Base-by-base conservation (phyloP, 1,284 basidiomycete genomes). In the Ganoderma meredithae region DNA sequence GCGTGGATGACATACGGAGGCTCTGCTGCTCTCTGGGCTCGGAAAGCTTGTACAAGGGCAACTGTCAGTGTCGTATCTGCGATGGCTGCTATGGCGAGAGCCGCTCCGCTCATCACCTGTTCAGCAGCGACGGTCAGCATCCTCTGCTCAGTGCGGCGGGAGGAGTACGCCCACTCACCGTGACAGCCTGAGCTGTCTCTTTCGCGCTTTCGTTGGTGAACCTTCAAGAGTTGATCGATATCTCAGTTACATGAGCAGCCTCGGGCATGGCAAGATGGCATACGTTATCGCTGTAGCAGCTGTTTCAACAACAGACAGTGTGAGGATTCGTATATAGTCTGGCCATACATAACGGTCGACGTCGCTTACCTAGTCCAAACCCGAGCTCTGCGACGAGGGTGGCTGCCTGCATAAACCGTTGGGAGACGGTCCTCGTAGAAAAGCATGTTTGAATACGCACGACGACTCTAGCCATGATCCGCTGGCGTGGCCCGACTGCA, bases 401-500 rank as follows among this genome's bases (percentile, higher is more conserved):
- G 39, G n/a, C 58, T 5, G 15, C 60, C 55, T 62, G 53, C 47
- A 31, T 31, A 33, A 9, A 31, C 43, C 17, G 43, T 25, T n/a
- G 13, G 33, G 39, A 56, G 15, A 49, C 9, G 17, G 17, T 17
- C 22, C 15, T 19, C 1, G 13, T 8, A 3, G 1, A 12, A 6
- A 1, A 40, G 12, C 19, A 39, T 39, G 36, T n/a, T 17, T 12
- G 17, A 25, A 10, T 15, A 63, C 65, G 12, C 19, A 67, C 65
- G 1, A 62, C 61, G 19, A 63, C 22, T 33, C 12, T 25, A 2
- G 47, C 65, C 10, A 67, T 41, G 55, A 67, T 60, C 1, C 65
- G 65, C 25, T 60, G 43, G 9, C 39, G 25, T 13, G 36, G 22
- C 25, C 65, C 65, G 19, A 67, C 65, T 67, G 33, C 22, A 22